Evolutionary conservation across 768 basidiomycete species (phyloP).

Genomic region (Xerocomellus intermedius): DNA sequence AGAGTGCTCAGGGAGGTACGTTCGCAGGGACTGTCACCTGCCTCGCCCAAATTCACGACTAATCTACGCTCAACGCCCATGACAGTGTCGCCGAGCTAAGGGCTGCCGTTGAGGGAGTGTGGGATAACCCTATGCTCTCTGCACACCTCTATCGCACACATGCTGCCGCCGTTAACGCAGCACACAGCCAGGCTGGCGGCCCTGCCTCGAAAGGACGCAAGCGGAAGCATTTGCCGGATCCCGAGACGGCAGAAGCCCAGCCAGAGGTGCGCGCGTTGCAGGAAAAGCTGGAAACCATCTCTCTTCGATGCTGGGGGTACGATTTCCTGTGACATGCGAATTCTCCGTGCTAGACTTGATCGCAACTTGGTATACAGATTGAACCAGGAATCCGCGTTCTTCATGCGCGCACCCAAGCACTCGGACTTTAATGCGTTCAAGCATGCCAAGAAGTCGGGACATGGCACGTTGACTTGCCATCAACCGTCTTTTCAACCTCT

Average conservation of each 20-base stretch:
- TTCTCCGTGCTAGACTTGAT: not conserved
- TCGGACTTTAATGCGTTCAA: constrained; percentile 63
- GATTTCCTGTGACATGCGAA: constrained; percentile 20
- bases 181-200: constrained; percentile 36
- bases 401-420: constrained; percentile 62
- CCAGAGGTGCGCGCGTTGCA: constrained; percentile 51
- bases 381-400: constrained; percentile 51
- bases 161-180: constrained; percentile 42
- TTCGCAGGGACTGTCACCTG: not conserved
- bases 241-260: constrained; percentile 30
- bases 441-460: constrained; percentile 25
- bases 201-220: constrained; percentile 28
- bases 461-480: constrained; percentile 30
- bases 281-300: constrained; percentile 47
- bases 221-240: constrained; percentile 34
- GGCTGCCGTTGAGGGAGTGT: constrained; percentile 41
- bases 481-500: not conserved
- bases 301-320: constrained; percentile 63
- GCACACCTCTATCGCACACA: constrained; percentile 56
- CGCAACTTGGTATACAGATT: constrained; percentile 38
- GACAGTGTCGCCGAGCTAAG: constrained; percentile 56
- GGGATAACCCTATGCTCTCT: constrained; percentile 56
- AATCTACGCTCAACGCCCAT: not conserved
- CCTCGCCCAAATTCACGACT: not conserved
- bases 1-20: constrained; percentile 43